phyloP scores from a whole-genome alignment of 129 eudicot species.

The Sambucus nigra region DNA sequence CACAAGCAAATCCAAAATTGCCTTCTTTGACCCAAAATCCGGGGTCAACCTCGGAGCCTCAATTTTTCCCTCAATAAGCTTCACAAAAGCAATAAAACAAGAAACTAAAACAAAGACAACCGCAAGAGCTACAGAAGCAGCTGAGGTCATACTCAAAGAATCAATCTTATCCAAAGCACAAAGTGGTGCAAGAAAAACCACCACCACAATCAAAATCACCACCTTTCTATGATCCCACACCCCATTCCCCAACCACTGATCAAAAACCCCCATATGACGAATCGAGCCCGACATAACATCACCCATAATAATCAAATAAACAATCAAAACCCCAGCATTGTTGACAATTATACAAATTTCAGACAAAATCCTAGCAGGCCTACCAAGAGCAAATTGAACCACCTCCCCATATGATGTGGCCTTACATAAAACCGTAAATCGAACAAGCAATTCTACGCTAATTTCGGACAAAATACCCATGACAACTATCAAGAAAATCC shows the following conservation, averaged over 20 bases:
- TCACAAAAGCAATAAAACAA: constrained; percentile 41
- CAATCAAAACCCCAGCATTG: constrained; percentile 75
- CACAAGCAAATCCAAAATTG: constrained; percentile 70
- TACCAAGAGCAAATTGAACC: constrained; percentile 68
- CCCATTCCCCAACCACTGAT: constrained; percentile 79
- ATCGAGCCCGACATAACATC: constrained; percentile 75
- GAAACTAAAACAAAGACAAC: constrained; percentile 62
- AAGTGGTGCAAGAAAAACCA: constrained; percentile 55
- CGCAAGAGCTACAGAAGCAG: constrained; percentile 81
- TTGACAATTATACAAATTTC: constrained; percentile 73
- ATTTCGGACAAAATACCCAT: constrained; percentile 72
- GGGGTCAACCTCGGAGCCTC: constrained; percentile 57
- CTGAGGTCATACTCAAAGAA: constrained; percentile 62
- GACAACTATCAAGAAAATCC: constrained; percentile 45
- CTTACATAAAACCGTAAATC: constrained; percentile 61
- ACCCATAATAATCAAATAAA: constrained; percentile 70
- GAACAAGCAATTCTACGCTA: constrained; percentile 59
- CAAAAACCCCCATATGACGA: constrained; percentile 70
- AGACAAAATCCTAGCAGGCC: constrained; percentile 45
- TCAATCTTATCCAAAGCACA: constrained; percentile 62
- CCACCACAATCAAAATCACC: constrained; percentile 42
- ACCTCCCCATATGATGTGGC: constrained; percentile 73
- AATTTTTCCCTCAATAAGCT: constrained; percentile 49
- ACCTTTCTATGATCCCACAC: constrained; percentile 82
- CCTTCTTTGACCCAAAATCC: constrained; percentile 58